These are phyloP conservation scores for Coniferiporia weirii DNA, from an alignment of 1,284 basidiomycete genomes.

Conservation along the genomic window DNA sequence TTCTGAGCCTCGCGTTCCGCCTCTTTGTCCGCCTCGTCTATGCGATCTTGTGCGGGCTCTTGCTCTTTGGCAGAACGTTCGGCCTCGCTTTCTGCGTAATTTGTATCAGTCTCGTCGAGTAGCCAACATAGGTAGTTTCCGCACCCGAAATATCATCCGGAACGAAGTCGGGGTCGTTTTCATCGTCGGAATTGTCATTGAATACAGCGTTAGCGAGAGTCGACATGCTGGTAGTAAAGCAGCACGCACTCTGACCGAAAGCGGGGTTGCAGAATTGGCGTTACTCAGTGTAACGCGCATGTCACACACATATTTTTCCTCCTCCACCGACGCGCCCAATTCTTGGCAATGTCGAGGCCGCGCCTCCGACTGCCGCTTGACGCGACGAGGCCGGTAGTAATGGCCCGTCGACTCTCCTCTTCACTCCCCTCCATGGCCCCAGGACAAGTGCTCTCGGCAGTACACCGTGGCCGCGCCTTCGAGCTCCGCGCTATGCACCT, in stretches of 20 bases:
- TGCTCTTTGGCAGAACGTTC: constrained; percentile 27
- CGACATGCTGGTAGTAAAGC: constrained; percentile 1
- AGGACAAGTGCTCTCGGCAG: constrained; percentile 22
- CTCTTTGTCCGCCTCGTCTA: constrained; percentile 34
- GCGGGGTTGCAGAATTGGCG: no score
- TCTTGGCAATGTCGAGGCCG: no score
- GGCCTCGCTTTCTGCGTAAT: constrained; percentile 14
- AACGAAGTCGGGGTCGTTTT: constrained; percentile 64
- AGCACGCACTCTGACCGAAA: background rate
- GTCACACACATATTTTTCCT: no score
- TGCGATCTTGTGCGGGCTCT: constrained; percentile 23
- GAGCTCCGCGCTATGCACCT: constrained; percentile 64
- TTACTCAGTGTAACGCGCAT: no score
- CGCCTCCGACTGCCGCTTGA: no score
- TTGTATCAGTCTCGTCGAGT: background rate
- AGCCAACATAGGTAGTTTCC: background rate
- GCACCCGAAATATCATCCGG: constrained; percentile 42
- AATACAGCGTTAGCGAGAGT: constrained; percentile 13
- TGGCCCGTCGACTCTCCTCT: background rate
- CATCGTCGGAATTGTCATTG: constrained; percentile 40
- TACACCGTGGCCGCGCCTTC: constrained; percentile 67
- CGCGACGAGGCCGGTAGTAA: no score
- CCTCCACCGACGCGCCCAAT: no score
- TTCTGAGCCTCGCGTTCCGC: constrained; percentile 35
- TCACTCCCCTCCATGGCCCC: background rate